Conservation (phyloP, 345 rosid species). For the Linum tenue region DNA sequence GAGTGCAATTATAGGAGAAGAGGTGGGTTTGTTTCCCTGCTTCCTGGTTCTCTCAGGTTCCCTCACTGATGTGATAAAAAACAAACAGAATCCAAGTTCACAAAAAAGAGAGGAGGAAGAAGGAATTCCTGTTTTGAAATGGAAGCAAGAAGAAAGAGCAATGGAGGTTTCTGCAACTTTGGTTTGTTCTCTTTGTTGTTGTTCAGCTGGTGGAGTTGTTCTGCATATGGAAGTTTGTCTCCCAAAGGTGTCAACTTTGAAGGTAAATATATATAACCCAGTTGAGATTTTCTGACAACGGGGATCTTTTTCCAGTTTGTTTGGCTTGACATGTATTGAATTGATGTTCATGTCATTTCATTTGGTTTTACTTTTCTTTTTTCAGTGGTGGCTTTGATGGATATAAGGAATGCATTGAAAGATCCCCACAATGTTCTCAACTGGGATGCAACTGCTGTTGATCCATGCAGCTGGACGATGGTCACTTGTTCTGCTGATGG, state of each 20-base stretch:
- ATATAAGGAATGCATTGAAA: constrained; percentile 31
- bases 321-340: neutral
- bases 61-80: constrained; percentile 5
- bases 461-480: constrained; percentile 87
- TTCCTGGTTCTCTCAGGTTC: constrained; percentile 16
- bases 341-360: neutral
- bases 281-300: neutral
- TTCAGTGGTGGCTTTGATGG: constrained; percentile 72
- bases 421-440: constrained; percentile 63
- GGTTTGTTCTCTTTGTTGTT: constrained; percentile 15
- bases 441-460: constrained; percentile 75
- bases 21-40: constrained; percentile 13
- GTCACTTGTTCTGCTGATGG: constrained; percentile 59
- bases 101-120: constrained; percentile 1
- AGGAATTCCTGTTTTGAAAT: constrained; percentile 16
- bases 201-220: constrained; percentile 16
- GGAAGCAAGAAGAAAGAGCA: constrained; percentile 27
- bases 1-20: constrained; percentile 23
- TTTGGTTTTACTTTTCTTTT: neutral
- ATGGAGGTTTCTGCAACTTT: neutral
- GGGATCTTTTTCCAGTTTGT: neutral
- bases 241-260: constrained; percentile 77
- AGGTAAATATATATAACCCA: constrained; percentile 36
- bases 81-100: constrained; percentile 18
- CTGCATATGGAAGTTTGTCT: constrained; percentile 56